Evolutionary conservation across 805 yeast species (phyloP).

Genomic region (Schizosaccharomyces lindneri): DNA sequence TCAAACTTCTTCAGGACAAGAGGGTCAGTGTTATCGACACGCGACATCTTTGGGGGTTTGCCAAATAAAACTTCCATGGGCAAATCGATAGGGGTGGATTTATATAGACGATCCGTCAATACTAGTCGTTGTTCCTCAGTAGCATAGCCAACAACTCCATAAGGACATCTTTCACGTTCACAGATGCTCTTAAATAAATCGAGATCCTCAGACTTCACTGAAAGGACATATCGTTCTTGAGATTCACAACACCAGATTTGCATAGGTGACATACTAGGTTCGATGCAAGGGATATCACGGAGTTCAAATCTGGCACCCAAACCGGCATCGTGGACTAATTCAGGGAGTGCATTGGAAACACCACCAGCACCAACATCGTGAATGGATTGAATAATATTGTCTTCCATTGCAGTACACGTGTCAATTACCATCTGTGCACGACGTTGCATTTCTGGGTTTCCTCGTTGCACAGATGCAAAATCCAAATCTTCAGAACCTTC

Average conservation of each 20-base stretch:
- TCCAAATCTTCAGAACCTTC: conserved; percentile 90
- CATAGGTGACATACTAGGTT: conserved; percentile 98
- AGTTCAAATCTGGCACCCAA: conserved; percentile 84
- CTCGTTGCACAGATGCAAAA: conserved; percentile 97
- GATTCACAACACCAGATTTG: conserved; percentile 99
- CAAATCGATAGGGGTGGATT: conserved; percentile 75
- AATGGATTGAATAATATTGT: conserved; percentile 69
- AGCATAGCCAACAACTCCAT: conserved; percentile 85
- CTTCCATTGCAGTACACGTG: conserved; percentile 54
- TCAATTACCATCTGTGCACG: conserved; percentile 96
- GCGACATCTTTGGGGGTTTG: conserved; percentile 87
- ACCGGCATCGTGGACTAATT: conserved; percentile 87
- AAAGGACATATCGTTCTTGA: conserved; percentile 90
- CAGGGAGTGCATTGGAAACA: conserved; percentile 87
- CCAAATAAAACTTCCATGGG: conserved; percentile 91
- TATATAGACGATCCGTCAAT: conserved; percentile 52
- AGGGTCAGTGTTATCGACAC: conserved; percentile 39
- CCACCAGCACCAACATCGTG: conserved; percentile 99
- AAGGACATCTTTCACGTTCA: conserved; percentile 87
- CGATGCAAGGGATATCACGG: conserved; percentile 69
- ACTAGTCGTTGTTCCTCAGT: conserved; percentile 64
- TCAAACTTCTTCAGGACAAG: conserved; percentile 19
- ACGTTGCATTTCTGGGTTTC: conserved; percentile 97
- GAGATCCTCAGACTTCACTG: conserved; percentile 60
- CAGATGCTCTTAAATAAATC: conserved; percentile 53